Evolutionary conservation across 176 grass and related monocot genomes (phyloP).

Genomic region (Oryza coarctata): DNA sequence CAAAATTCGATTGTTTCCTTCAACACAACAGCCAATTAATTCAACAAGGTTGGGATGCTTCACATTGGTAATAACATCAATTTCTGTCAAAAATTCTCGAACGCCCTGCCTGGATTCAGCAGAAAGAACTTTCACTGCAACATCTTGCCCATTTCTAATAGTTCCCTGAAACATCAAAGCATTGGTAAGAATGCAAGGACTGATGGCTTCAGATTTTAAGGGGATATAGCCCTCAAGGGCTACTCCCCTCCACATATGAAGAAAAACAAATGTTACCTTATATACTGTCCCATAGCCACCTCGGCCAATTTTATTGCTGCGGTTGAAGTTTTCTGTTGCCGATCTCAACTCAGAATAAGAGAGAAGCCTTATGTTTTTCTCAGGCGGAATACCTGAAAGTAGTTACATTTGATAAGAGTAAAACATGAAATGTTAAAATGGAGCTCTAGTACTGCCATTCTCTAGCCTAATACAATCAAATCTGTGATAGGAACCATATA

Average conservation of each 20-base stretch:
- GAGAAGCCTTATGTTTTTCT: constrained; percentile 83
- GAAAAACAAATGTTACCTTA: constrained; percentile 51
- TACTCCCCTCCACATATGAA: background rate
- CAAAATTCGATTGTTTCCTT: constrained; percentile 73
- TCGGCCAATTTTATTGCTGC: constrained; percentile 62
- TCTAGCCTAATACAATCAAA: background rate
- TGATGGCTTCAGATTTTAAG: background rate
- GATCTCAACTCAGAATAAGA: constrained; percentile 73
- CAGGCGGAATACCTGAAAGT: constrained; percentile 68
- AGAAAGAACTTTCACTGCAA: constrained; percentile 86
- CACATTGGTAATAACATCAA: constrained; percentile 77
- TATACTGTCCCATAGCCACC: constrained; percentile 88
- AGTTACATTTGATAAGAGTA: constrained; percentile 5
- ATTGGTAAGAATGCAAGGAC: background rate
- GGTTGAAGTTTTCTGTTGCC: constrained; percentile 74
- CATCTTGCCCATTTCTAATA: constrained; percentile 48
- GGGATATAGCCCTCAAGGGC: background rate
- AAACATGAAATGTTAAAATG: constrained; percentile 1
- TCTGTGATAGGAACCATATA: background rate
- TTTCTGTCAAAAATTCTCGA: constrained; percentile 94
- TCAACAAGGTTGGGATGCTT: constrained; percentile 93
- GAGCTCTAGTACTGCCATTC: background rate
- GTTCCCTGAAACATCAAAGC: constrained; percentile 52
- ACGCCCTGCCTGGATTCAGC: constrained; percentile 88
- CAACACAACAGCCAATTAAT: constrained; percentile 81